Conservation (phyloP, 495 filamentous ascomycete genomes). For the Aspergillus sparsus region DNA sequence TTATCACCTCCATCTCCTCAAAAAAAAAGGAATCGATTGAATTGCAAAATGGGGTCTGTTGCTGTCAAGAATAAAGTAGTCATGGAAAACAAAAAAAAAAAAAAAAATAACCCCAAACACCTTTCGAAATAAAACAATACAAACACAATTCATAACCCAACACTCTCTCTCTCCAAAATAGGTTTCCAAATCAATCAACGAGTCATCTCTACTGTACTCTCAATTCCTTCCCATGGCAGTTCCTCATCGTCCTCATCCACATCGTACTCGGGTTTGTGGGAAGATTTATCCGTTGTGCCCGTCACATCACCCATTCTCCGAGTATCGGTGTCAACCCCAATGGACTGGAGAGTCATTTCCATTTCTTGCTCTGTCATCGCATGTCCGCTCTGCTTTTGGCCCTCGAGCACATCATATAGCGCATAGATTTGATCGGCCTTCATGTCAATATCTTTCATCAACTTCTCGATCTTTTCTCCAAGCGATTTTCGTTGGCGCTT, state of each 20-base stretch:
- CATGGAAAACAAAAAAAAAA: neutral
- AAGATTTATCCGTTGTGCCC: slow-evolving; percentile 37
- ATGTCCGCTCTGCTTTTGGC: slow-evolving; percentile 65
- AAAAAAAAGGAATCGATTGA: too few relatives aligned
- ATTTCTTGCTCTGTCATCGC: slow-evolving; percentile 67
- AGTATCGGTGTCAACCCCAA: slow-evolving; percentile 48
- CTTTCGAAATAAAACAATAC: neutral
- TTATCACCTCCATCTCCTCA: neutral
- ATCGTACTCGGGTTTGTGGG: slow-evolving; percentile 33
- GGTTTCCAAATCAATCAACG: neutral
- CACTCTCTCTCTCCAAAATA: slow-evolving; percentile 23
- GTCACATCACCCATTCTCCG: slow-evolving; percentile 34
- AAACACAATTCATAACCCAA: slow-evolving; percentile 11
- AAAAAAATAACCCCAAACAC: neutral
- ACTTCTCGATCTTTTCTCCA: slow-evolving; percentile 61
- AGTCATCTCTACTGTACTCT: slow-evolving; percentile 52
- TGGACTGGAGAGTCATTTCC: slow-evolving; percentile 65
- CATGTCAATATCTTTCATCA: slow-evolving; percentile 66
- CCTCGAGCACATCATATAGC: slow-evolving; percentile 88
- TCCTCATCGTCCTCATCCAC: slow-evolving; percentile 44
- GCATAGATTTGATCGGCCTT: slow-evolving; percentile 89
- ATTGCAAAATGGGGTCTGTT: too few relatives aligned
- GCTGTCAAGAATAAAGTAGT: too few relatives aligned
- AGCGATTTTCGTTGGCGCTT: slow-evolving; percentile 68
- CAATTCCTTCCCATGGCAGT: slow-evolving; percentile 56